Percentiles rank a stretch among this genome's conserved stretches.
These are phyloP conservation scores for Tuber indicum DNA, from an alignment of 495 filamentous ascomycete species.

Conservation along the genomic window DNA sequence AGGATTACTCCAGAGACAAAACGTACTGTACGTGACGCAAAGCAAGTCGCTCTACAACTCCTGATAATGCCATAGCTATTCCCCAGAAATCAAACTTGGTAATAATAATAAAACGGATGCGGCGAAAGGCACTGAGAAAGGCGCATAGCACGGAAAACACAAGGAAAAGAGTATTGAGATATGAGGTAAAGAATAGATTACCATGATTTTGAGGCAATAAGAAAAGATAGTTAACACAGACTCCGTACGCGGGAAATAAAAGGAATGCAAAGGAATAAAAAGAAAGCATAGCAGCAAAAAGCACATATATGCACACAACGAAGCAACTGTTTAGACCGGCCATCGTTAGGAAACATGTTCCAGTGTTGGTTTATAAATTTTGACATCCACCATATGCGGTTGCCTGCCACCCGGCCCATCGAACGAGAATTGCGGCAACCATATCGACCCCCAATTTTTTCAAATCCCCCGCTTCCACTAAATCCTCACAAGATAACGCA, in stretches of 20 bases:
- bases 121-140: not conserved
- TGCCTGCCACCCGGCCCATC: not conserved
- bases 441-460: not conserved
- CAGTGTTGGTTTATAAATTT: not conserved
- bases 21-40: not conserved
- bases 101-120: not conserved
- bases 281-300: not conserved
- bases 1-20: not conserved
- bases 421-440: not conserved
- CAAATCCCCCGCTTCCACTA: not conserved
- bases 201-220: not conserved
- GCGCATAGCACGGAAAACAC: not conserved
- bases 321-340: not conserved
- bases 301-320: slow-evolving; percentile 1
- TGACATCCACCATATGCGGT: not conserved
- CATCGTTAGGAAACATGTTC: not conserved
- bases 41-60: slow-evolving; percentile 5
- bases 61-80: not conserved
- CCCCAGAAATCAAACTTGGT: not conserved
- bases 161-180: not conserved
- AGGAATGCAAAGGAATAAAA: not conserved
- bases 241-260: not conserved
- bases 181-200: not conserved
- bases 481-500: slow-evolving; percentile 41
- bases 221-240: slow-evolving; percentile 1